Base-by-base conservation (phyloP, 202 grass and related monocot genomes). In the Elaeis oleifera region DNA sequence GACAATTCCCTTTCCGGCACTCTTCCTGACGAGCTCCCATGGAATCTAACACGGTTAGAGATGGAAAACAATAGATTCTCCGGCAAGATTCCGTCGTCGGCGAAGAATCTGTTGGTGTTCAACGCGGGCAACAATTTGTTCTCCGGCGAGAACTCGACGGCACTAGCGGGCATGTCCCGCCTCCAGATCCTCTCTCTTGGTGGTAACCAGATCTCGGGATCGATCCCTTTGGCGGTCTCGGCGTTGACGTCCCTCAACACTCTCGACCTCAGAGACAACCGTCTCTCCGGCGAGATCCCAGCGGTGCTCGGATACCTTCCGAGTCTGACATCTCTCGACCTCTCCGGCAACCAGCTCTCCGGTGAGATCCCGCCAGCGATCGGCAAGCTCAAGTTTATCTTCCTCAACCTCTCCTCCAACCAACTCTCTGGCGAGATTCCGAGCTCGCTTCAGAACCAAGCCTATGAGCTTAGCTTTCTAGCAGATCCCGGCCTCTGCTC, bases 11-110 rank as follows among this genome's bases (percentile, higher is more conserved):
- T 90, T 48, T 63, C 60, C 0, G 88, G 88, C 14, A 29, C 49
- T 5, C 67, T 87, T 14, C 83, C 88, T 1, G 69, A 60, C 0
- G 65, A 26, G 24, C 54, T 91, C 27, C 65, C 70, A 15, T 20
- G 14, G 50, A 84, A 63, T 2, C 72, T 91, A 36, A 26, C 58
- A 2, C 49, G 36, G 50, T 60, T 91, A 9, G 53, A 81, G 51
- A 81, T 91, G 62, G 54, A 72, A 23, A 75, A 79, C 25, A 91
- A 91, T 6, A 22, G 0, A 0, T 90, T 91, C 65, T 61, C 70
- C 25, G 83, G 88, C 3, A 53, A 18, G 0, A 4, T 91, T 13
- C 88, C 88, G 1, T 15, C 63, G 0, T 31, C 67, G 0, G 74
- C 80, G 0, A 1, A 15, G 8, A 44, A 50, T 0, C 51, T 91